These are phyloP conservation scores for Blastobotrys petasosporus DNA, from an alignment of 1,139 yeast species.

Conservation along the genomic window DNA sequence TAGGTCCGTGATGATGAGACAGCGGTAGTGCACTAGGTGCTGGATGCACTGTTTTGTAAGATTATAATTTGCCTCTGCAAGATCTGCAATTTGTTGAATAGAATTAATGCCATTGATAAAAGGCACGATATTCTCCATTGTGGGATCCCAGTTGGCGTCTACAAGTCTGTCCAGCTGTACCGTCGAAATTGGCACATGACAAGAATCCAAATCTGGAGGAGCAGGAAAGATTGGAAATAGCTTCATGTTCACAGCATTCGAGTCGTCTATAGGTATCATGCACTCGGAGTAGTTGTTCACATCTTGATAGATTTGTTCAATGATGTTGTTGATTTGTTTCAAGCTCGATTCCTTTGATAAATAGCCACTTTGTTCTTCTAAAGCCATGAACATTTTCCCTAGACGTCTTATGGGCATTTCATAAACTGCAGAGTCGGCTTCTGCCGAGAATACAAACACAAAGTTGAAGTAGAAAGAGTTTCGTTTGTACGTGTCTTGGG, in stretches of 20 bases:
- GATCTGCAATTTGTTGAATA: constrained; percentile 63
- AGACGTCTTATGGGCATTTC: constrained; percentile 79
- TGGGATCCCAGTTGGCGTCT: constrained; percentile 96
- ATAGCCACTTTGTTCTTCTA: constrained; percentile 82
- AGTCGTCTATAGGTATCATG: constrained; percentile 83
- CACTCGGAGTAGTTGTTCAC: constrained; percentile 93
- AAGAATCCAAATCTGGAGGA: constrained; percentile 63
- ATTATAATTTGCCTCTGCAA: constrained; percentile 75
- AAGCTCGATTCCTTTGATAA: constrained; percentile 44
- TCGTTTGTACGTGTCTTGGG: constrained; percentile 62
- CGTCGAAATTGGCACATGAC: constrained; percentile 84
- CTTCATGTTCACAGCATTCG: constrained; percentile 88
- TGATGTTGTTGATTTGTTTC: constrained; percentile 68
- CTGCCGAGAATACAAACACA: constrained; percentile 83
- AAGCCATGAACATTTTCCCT: constrained; percentile 81
- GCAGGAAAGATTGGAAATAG: constrained; percentile 81
- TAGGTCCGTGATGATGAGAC: constrained; percentile 75
- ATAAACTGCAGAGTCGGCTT: constrained; percentile 76
- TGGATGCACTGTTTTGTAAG: constrained; percentile 83
- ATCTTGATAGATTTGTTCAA: constrained; percentile 88
- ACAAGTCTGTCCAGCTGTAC: constrained; percentile 64
- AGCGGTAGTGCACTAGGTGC: constrained; percentile 83
- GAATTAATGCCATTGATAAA: constrained; percentile 85
- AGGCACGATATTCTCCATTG: constrained; percentile 82
- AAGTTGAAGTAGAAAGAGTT: constrained; percentile 90